Evolutionary conservation across 1,284 basidiomycete species (phyloP), one percentile per base, ranked within the genome.

Genomic region (Termitomyces sp.): DNA sequence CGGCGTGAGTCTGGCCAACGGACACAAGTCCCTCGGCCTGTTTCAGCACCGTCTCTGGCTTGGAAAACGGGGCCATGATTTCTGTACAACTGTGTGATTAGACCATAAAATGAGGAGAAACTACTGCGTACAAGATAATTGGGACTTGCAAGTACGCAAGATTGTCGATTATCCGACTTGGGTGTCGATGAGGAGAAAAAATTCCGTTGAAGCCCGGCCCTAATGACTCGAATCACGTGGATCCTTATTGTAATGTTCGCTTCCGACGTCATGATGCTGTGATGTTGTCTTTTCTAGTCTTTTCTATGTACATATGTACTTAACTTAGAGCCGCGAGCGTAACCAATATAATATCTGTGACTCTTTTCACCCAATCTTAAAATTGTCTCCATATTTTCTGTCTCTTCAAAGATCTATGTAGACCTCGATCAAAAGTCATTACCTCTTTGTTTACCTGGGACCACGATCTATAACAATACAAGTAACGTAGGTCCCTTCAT

Each of bases 21-120:
- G 89, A 90, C 66, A 96, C 84, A 56, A 96, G 87, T 60, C 92
- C 92, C 66, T 94, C 93, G 35, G 92, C 89, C 68, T 93, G 91
- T 73, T 91, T 94, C 64, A 95, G 80, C 59, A 94, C 86, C 49
- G 91, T 91, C 76, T 94, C 92, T 53, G 93, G 93, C 69, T 93
- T 93, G 45, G 89, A 86, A 70, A 90, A 91, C 61, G 92, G 91
- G 61, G 91, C 87, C 91, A 92, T 92, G 55, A 49, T 75, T 53
- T 31, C 55, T 59, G 43, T 21, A 38, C 7, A 24, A 31, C 18
- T 21, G 14, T 52, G 16, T 46, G 30, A 41, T 34, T 9, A 28
- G 5, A 10, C 3, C 30, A 18, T 18, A 16, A 18, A 33, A 19
- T 13, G 18, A 3, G 19, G 11, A 21, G 5, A 31, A 34, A 30